Conservation (phyloP, 805 yeast species). For the Kuraishia hungarica region DNA sequence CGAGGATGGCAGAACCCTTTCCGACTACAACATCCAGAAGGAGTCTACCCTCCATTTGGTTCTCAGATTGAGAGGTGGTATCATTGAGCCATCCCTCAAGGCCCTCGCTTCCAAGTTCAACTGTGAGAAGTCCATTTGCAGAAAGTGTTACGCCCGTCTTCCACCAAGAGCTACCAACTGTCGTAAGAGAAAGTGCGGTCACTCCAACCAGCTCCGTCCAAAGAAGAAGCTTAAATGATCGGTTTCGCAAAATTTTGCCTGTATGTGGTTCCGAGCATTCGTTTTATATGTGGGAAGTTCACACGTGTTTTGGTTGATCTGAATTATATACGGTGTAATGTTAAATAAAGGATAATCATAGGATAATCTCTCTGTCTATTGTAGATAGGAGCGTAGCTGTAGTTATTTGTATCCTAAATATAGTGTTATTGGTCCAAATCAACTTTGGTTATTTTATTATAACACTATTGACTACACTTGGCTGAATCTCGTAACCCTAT, state of each 20-base stretch:
- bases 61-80: constrained; percentile 64
- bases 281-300: not conserved
- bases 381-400: too few species aligned
- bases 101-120: constrained; percentile 99
- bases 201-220: constrained; percentile 99
- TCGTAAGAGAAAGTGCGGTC: constrained; percentile 99
- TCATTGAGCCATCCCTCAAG: constrained; percentile 99
- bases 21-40: constrained; percentile 94
- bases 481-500: too few species aligned
- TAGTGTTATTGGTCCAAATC: too few species aligned
- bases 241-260: constrained; percentile 21
- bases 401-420: too few species aligned
- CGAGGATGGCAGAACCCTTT: constrained; percentile 91
- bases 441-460: too few species aligned
- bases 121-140: constrained; percentile 99
- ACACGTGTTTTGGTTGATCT: constrained; percentile 2
- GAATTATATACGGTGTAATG: constrained; percentile 2
- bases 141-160: constrained; percentile 99
- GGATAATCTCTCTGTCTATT: too few species aligned
- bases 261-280: not conserved
- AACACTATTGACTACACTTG: too few species aligned
- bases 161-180: constrained; percentile 99
- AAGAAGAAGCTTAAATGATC: constrained; percentile 97
- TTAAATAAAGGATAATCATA: not conserved
- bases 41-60: constrained; percentile 67